Evolutionary conservation across 352 stramenopile species (phyloP).

Genomic region (Pythium pyrilobum): DNA sequence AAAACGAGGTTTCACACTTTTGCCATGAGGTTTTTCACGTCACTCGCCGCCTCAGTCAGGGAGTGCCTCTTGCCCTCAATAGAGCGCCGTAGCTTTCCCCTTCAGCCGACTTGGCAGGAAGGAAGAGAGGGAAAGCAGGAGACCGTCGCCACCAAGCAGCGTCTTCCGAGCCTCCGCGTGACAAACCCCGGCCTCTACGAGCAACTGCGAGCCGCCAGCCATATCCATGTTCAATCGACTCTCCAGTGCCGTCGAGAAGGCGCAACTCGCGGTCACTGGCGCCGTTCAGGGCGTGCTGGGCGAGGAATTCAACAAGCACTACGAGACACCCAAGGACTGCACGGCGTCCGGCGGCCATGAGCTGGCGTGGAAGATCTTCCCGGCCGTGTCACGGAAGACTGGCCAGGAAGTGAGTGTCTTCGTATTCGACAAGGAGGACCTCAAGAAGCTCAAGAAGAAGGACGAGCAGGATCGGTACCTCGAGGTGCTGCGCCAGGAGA

Average conservation of each 20-base stretch:
- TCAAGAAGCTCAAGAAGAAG: conserved; percentile 80
- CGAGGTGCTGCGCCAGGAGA: conserved; percentile 84
- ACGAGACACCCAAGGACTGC: conserved; percentile 83
- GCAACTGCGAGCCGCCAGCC: too few relatives aligned
- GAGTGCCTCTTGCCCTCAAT: background rate
- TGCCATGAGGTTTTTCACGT: conserved; percentile 1
- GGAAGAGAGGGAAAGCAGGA: too few relatives aligned
- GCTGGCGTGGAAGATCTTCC: conserved; percentile 82
- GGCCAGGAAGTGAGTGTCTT: conserved; percentile 79
- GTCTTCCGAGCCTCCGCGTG: background rate
- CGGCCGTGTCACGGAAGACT: conserved; percentile 74
- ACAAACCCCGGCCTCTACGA: background rate
- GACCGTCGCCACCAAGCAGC: too few relatives aligned
- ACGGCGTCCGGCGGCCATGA: conserved; percentile 82
- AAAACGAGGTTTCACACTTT: background rate
- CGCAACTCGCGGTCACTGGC: conserved; percentile 73
- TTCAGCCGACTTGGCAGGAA: background rate
- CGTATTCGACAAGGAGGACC: conserved; percentile 84
- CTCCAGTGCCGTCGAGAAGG: conserved; percentile 38
- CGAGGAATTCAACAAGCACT: conserved; percentile 82
- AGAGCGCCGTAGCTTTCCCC: conserved; percentile 1
- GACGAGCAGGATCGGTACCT: conserved; percentile 83
- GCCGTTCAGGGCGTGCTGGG: conserved; percentile 67
- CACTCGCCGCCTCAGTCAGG: background rate
- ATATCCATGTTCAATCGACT: conserved; percentile 48